These are phyloP conservation scores for Recurvomyces mirabilis DNA, from an alignment of 495 filamentous ascomycete genomes.

Conservation along the genomic window DNA sequence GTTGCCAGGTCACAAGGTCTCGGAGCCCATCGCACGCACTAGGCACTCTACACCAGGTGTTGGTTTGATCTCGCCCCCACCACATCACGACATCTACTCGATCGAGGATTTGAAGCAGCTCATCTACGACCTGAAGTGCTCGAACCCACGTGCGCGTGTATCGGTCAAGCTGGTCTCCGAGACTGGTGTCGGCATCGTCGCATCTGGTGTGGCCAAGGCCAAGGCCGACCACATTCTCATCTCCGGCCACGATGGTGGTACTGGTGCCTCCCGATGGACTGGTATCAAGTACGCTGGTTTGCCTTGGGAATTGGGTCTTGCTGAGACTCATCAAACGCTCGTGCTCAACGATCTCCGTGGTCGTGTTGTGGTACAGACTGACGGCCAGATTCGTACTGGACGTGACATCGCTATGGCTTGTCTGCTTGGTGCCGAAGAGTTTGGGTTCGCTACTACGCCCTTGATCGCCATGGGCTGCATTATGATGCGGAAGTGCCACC, in stretches of 20 bases:
- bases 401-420: slow-evolving; percentile 95
- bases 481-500: slow-evolving; percentile 79
- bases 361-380: slow-evolving; percentile 93
- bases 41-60: slow-evolving; percentile 98
- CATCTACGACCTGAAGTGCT: slow-evolving; percentile 97
- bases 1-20: slow-evolving; percentile 95
- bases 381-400: slow-evolving; percentile 90
- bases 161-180: slow-evolving; percentile 98
- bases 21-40: slow-evolving; percentile 88
- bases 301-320: slow-evolving; percentile 95
- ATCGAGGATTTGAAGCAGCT: slow-evolving; percentile 99
- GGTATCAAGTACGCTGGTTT: slow-evolving; percentile 99
- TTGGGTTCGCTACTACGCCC: slow-evolving; percentile 94
- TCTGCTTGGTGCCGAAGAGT: slow-evolving; percentile 93
- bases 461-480: slow-evolving; percentile 97
- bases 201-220: slow-evolving; percentile 95
- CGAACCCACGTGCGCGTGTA: slow-evolving; percentile 87
- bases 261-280: slow-evolving; percentile 96
- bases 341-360: slow-evolving; percentile 96
- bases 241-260: slow-evolving; percentile 96
- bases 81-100: slow-evolving; percentile 98
- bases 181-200: slow-evolving; percentile 95
- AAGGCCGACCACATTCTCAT: slow-evolving; percentile 98
- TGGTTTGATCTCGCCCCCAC: slow-evolving; percentile 95
- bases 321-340: slow-evolving; percentile 97